These are phyloP conservation scores for Cornus controversa DNA, from an alignment of 148 eudicot genomes.

Conservation along the genomic window DNA sequence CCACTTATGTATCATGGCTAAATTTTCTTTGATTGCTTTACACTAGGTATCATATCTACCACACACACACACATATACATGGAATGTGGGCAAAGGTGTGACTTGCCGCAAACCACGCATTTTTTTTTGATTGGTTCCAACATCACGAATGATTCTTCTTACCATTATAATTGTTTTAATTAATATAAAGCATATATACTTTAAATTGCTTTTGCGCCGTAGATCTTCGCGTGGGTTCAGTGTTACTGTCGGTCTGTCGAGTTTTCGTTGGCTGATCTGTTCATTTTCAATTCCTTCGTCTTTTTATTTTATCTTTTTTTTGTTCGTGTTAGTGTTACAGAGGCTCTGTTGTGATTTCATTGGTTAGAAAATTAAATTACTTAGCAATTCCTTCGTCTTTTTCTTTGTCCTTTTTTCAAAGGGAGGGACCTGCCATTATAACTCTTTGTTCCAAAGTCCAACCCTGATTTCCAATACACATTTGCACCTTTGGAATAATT, in stretches of 20 bases:
- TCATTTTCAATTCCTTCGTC: neutral
- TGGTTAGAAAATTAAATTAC: conserved; percentile 10
- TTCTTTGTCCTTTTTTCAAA: conserved; percentile 7
- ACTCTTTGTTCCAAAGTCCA: neutral
- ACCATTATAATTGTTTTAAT: neutral
- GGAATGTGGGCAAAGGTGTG: conserved; percentile 13
- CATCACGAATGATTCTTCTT: neutral
- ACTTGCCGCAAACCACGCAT: conserved; percentile 12
- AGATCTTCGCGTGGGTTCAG: conserved; percentile 26
- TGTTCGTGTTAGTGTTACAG: conserved; percentile 3
- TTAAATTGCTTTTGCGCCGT: conserved; percentile 19
- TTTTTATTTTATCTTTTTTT: conserved; percentile 11
- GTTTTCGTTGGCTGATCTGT: conserved; percentile 11
- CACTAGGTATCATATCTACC: neutral
- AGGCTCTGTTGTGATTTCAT: conserved; percentile 4
- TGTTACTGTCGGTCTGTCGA: neutral
- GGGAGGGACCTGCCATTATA: conserved; percentile 4
- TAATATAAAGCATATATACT: conserved; percentile 38
- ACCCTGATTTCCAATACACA: neutral
- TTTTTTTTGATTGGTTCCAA: neutral
- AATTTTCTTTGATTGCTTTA: neutral
- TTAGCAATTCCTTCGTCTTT: neutral
- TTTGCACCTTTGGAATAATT: neutral
- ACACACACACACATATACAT: neutral
- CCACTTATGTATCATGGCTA: neutral